A percentile compares a stretch with the other conserved stretches of the same genome.
phyloP scores from a whole-genome alignment of 2,329 filamentous ascomycete genomes.

The Hymenoscyphus repandus region DNA sequence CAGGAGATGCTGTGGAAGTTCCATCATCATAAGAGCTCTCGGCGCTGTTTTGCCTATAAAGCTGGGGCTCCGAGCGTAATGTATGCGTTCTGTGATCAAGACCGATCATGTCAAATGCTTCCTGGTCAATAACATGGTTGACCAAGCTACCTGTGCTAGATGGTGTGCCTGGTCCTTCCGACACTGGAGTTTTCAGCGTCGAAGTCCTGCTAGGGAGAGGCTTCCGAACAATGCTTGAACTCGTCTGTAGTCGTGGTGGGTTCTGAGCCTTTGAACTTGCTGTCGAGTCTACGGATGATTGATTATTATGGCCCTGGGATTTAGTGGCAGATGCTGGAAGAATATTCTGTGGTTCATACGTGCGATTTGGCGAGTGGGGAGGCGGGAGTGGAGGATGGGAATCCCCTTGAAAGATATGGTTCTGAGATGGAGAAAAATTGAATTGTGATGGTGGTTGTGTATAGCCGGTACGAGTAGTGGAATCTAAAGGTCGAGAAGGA shows the following conservation, averaged over 20 bases:
- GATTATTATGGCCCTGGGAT: slow-evolving; percentile 15
- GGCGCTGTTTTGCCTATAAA: slow-evolving; percentile 31
- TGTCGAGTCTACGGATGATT: slow-evolving; percentile 20
- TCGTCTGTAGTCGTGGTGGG: slow-evolving; percentile 33
- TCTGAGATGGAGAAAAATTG: slow-evolving; percentile 9
- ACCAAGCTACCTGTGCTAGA: slow-evolving; percentile 37
- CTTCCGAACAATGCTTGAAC: slow-evolving; percentile 45
- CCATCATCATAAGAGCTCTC: slow-evolving; percentile 53
- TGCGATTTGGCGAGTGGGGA: slow-evolving; percentile 9
- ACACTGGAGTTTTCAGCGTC: slow-evolving; percentile 35
- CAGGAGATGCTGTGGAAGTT: slow-evolving; percentile 60
- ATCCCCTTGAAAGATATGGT: slow-evolving; percentile 6
- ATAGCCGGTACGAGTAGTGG: slow-evolving; percentile 13
- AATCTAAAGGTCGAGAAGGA: slow-evolving; percentile 13
- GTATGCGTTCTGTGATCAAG: slow-evolving; percentile 12
- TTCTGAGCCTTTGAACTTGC: slow-evolving; percentile 16
- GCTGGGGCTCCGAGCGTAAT: slow-evolving; percentile 18
- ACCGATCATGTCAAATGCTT: slow-evolving; percentile 39
- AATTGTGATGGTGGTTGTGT: slow-evolving; percentile 16
- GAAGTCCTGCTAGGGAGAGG: slow-evolving; percentile 41
- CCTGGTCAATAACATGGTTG: slow-evolving; percentile 41
- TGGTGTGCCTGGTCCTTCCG: slow-evolving; percentile 30
- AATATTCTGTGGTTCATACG: slow-evolving; percentile 17
- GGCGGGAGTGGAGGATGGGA: slow-evolving; percentile 4
- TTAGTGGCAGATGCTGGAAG: slow-evolving; percentile 11